phyloP scores from a whole-genome alignment of 1,139 yeast species.

The Geotrichum europaeum region DNA sequence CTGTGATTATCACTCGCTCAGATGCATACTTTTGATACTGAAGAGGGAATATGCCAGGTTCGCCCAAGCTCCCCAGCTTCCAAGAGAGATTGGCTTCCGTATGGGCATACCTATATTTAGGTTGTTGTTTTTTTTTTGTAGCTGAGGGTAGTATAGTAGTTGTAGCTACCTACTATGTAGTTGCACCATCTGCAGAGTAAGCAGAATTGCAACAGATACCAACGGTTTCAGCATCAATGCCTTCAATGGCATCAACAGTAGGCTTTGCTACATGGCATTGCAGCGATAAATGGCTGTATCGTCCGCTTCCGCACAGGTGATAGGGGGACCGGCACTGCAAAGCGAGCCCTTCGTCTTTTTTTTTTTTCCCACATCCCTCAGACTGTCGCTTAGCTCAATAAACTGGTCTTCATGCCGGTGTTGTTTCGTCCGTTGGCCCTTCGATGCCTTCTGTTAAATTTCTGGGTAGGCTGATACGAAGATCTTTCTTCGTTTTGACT shows the following conservation, averaged over 20 bases:
- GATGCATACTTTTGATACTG: background rate
- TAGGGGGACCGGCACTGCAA: background rate
- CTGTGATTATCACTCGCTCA: background rate
- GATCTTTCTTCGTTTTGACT: background rate
- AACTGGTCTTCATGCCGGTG: background rate
- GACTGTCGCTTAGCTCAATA: background rate
- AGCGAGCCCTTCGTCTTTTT: background rate
- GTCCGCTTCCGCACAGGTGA: background rate
- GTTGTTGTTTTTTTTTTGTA: background rate
- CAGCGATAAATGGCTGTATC: background rate
- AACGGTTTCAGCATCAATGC: background rate
- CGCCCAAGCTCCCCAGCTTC: background rate
- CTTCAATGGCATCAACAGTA: background rate
- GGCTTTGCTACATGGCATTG: background rate
- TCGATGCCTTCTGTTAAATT: background rate
- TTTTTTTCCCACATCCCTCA: background rate
- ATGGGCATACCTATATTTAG: background rate
- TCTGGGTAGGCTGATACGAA: background rate
- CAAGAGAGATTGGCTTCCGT: background rate
- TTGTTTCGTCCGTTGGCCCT: background rate
- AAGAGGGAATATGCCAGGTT: background rate
- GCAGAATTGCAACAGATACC: background rate
- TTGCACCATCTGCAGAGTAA: too few relatives aligned
- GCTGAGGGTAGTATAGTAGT: too few relatives aligned
- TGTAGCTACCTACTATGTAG: too few relatives aligned